phyloP scores from a whole-genome alignment of 2,329 filamentous ascomycete genomes.

The Didymella keratinophila region DNA sequence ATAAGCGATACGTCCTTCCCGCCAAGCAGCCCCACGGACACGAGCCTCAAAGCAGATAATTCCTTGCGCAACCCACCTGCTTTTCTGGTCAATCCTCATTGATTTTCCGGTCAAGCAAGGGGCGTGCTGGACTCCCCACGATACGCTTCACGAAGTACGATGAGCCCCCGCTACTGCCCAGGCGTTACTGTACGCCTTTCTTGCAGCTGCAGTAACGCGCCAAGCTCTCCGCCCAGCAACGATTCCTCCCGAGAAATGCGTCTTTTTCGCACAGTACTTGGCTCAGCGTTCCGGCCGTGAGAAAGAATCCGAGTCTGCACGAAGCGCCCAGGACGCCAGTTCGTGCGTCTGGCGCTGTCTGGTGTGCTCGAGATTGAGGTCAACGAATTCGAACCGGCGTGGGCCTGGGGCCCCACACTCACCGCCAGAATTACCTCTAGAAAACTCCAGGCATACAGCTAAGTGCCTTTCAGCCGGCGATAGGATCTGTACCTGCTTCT shows the following conservation, averaged over 20 bases:
- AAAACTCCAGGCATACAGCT: constrained; percentile 12
- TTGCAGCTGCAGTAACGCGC: constrained; percentile 17
- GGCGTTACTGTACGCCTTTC: constrained; percentile 16
- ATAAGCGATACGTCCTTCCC: constrained; percentile 11
- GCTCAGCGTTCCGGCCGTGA: constrained; percentile 18
- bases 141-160: constrained; percentile 18
- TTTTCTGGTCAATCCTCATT: constrained; percentile 10
- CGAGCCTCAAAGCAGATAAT: constrained; percentile 12
- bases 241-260: constrained; percentile 16
- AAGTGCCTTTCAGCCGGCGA: constrained; percentile 15
- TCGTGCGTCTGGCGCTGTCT: constrained; percentile 16
- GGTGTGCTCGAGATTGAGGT: constrained; percentile 19
- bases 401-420: constrained; percentile 16
- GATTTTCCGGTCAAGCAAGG: constrained; percentile 9
- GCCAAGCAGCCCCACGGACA: constrained; percentile 19
- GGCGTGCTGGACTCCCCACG: not conserved
- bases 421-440: constrained; percentile 18
- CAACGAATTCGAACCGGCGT: constrained; percentile 21
- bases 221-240: constrained; percentile 23
- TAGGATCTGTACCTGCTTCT: constrained; percentile 8
- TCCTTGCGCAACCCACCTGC: constrained; percentile 19
- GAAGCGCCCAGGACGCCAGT: constrained; percentile 22
- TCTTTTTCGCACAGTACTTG: constrained; percentile 20
- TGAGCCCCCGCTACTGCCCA: constrained; percentile 16
- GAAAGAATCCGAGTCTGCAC: constrained; percentile 3